A percentile compares a stretch with the other conserved stretches of the same genome.
Evolutionary conservation across 2,329 filamentous ascomycete species (phyloP).

Genomic region (Fusarium illudens): DNA sequence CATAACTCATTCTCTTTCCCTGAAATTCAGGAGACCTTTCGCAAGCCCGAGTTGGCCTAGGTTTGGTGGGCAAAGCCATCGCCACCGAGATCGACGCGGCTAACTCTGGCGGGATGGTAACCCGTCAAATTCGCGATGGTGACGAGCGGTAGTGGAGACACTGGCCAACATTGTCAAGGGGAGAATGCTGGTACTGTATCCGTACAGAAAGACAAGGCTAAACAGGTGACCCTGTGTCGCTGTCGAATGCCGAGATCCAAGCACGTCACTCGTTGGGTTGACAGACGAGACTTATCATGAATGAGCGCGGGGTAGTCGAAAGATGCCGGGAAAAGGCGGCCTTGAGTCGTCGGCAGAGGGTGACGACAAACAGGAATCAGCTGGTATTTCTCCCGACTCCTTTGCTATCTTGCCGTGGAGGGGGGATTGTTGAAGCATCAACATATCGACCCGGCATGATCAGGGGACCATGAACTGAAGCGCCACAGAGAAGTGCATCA

Average conservation of each 20-base stretch:
- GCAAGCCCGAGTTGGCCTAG: background rate
- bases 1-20: background rate
- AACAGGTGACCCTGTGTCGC: conserved; percentile 11
- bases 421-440: conserved; percentile 2
- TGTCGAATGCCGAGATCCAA: conserved; percentile 17
- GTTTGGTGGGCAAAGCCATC: conserved; percentile 6
- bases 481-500: background rate
- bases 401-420: background rate
- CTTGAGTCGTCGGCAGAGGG: conserved; percentile 3
- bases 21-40: background rate
- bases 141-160: conserved; percentile 26
- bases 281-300: conserved; percentile 2
- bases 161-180: conserved; percentile 10
- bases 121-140: conserved; percentile 18
- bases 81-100: conserved; percentile 40
- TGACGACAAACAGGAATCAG: background rate
- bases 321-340: background rate
- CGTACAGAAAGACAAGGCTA: conserved; percentile 29
- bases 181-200: background rate
- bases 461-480: conserved; percentile 18
- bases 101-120: conserved; percentile 27
- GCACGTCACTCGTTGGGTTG: conserved; percentile 6
- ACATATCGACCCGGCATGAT: conserved; percentile 4
- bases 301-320: background rate
- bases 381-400: background rate